Evolutionary conservation across 306 rosid genomes (phyloP), one percentile per base, ranked within the genome.

Genomic region (Castanopsis chinensis): DNA sequence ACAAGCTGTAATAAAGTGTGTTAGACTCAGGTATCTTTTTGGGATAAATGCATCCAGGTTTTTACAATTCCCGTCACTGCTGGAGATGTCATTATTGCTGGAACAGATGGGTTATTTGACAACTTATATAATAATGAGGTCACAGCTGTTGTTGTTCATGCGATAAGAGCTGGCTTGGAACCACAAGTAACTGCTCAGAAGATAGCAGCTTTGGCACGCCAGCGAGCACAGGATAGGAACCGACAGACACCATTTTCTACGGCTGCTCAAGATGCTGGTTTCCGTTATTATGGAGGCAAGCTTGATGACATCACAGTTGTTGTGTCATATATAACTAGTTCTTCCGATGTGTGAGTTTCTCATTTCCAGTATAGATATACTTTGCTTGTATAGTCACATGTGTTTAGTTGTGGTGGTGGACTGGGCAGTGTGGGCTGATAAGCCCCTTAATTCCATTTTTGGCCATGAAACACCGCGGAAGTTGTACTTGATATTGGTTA

Each of bases 71-170:
- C 97, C 37, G 93, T 89, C 72, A 69, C 72, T 7, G 69, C 86
- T 0, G 99, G 97, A 65, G 98, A 96, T 78, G 88, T 96, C 6
- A 53, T 96, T 17, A 76, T 96, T 21, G 94, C 97, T 56, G 99
- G 97, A 79, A 91, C 96, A 4, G 99, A 93, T 81, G 99, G 98
- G 17, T 86, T 96, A 79, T 93, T 93, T 74, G 97, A 96, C 93
- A 93, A 93, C 74, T 83, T 96, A 84, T 90, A 89, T 84, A 77
- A 84, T 27, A 88, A 81, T 61, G 98, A 91, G 85, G 73, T 96
- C 25, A 83, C 85, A 43, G 86, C 88, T 21, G 80, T 90, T 76
- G 98, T 93, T 60, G 87, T 87, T 28, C 78, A 89, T 53, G 91
- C 92, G 6, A 74, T 81, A 72, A 85, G 92, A 81, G 85, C 93